A percentile compares a stretch with the other conserved stretches of the same genome.
Conservation (phyloP, 768 basidiomycete species). For the Coprinopsis marcescibilis region DNA sequence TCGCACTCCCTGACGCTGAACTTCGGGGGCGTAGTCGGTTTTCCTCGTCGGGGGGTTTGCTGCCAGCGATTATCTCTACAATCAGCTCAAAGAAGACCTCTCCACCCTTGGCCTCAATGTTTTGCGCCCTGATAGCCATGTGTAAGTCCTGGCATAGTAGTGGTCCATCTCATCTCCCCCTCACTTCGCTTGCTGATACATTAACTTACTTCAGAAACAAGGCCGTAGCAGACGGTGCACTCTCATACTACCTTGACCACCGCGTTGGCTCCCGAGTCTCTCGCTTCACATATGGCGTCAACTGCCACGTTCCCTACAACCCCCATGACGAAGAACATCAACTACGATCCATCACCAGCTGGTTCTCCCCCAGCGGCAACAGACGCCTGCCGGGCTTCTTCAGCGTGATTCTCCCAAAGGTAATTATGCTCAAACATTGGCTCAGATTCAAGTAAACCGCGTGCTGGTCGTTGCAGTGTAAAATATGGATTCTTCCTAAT, state of each 20-base stretch:
- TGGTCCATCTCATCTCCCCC: no score
- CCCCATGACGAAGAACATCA: slow-evolving; percentile 18
- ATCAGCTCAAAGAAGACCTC: slow-evolving; percentile 12
- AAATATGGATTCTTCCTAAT: no score
- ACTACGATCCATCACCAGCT: slow-evolving; percentile 10
- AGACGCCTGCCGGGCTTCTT: slow-evolving; percentile 14
- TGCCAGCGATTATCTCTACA: slow-evolving; percentile 19
- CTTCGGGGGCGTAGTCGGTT: slow-evolving; percentile 12
- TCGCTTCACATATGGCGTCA: slow-evolving; percentile 20
- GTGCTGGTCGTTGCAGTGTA: no score
- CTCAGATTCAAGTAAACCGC: neutral
- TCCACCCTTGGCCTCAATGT: slow-evolving; percentile 9
- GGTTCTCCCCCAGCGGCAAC: slow-evolving; percentile 11
- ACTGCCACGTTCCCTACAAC: slow-evolving; percentile 16
- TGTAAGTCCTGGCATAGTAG: no score
- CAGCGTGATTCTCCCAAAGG: slow-evolving; percentile 15
- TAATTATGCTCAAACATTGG: slow-evolving; percentile 2
- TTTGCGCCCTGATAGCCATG: slow-evolving; percentile 14
- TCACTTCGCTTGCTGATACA: neutral
- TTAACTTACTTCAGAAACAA: slow-evolving; percentile 20
- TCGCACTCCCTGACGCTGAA: neutral
- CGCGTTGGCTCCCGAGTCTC: slow-evolving; percentile 22
- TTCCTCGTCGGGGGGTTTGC: slow-evolving; percentile 22
- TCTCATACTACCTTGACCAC: slow-evolving; percentile 24
- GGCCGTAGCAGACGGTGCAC: slow-evolving; percentile 27